A percentile compares a stretch with the other conserved stretches of the same genome.
These are phyloP conservation scores for Neurospora sp. DNA, from an alignment of 495 filamentous ascomycete genomes.

Conservation along the genomic window DNA sequence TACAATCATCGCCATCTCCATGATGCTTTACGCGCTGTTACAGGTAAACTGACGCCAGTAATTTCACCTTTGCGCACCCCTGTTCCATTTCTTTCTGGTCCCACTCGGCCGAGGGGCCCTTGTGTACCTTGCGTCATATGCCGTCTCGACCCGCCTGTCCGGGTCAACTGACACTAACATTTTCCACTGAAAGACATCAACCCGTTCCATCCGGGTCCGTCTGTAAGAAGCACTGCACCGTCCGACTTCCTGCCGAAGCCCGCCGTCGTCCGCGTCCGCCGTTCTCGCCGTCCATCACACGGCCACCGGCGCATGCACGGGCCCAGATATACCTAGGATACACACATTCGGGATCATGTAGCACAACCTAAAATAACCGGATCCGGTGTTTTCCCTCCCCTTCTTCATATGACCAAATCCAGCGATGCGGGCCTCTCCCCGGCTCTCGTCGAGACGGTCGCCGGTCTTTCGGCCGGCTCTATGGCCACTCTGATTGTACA, in stretches of 20 bases:
- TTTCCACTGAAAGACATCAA: not conserved
- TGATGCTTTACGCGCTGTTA: not conserved
- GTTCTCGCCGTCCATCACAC: not conserved
- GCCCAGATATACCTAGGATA: conserved; percentile 7
- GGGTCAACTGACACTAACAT: not conserved
- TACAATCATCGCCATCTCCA: not conserved
- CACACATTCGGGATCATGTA: not conserved
- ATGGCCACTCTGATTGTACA: conserved; percentile 73
- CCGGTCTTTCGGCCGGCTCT: conserved; percentile 81
- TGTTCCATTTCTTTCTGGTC: not conserved
- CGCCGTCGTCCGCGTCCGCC: not conserved
- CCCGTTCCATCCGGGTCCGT: not conserved
- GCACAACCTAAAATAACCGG: not conserved
- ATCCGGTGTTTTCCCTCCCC: not conserved
- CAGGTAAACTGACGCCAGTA: not conserved
- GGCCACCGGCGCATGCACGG: not conserved
- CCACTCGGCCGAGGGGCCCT: not conserved
- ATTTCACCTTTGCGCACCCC: not conserved
- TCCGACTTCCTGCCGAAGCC: not conserved
- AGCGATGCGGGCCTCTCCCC: conserved; percentile 49
- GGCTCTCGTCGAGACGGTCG: conserved; percentile 78
- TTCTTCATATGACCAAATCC: conserved; percentile 30
- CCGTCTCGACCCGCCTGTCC: not conserved
- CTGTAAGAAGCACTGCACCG: not conserved
- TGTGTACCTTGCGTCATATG: not conserved